These are phyloP conservation scores for Phytophthora meadii DNA, from an alignment of 352 stramenopile species.

Conservation along the genomic window DNA sequence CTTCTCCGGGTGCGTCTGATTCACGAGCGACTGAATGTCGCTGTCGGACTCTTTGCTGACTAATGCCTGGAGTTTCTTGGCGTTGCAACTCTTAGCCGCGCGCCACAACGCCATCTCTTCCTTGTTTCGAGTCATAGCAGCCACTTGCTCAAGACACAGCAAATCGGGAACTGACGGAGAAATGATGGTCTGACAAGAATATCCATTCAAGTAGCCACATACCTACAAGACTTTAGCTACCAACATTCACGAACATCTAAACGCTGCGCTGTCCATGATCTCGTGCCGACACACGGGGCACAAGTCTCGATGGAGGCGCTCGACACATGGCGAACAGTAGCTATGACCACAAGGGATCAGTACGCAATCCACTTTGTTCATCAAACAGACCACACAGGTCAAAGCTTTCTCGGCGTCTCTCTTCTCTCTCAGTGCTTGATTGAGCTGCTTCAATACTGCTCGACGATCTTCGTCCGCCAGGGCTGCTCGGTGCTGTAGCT, in stretches of 20 bases:
- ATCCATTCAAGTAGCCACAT: slow-evolving; percentile 28
- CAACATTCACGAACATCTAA: slow-evolving; percentile 47
- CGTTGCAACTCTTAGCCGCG: slow-evolving; percentile 40
- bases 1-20: slow-evolving; percentile 54
- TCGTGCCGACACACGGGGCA: slow-evolving; percentile 59
- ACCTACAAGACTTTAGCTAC: slow-evolving; percentile 9
- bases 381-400: slow-evolving; percentile 63
- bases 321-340: slow-evolving; percentile 61
- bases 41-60: slow-evolving; percentile 20
- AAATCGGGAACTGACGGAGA: slow-evolving; percentile 27
- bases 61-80: slow-evolving; percentile 36
- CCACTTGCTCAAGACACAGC: slow-evolving; percentile 5
- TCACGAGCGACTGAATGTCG: slow-evolving; percentile 37
- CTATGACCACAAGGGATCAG: slow-evolving; percentile 70
- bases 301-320: slow-evolving; percentile 39
- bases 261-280: slow-evolving; percentile 38
- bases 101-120: slow-evolving; percentile 36
- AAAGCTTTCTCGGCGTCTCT: slow-evolving; percentile 60
- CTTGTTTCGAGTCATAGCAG: slow-evolving; percentile 16
- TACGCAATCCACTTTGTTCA: slow-evolving; percentile 57
- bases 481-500: slow-evolving; percentile 44
- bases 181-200: slow-evolving; percentile 8
- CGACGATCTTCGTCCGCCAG: slow-evolving; percentile 53
- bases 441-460: slow-evolving; percentile 38
- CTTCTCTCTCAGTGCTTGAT: slow-evolving; percentile 51